A percentile compares a stretch with the other conserved stretches of the same genome.
phyloP scores from a whole-genome alignment of 2,329 filamentous ascomycete species.

The Leptographium radiaticola region DNA sequence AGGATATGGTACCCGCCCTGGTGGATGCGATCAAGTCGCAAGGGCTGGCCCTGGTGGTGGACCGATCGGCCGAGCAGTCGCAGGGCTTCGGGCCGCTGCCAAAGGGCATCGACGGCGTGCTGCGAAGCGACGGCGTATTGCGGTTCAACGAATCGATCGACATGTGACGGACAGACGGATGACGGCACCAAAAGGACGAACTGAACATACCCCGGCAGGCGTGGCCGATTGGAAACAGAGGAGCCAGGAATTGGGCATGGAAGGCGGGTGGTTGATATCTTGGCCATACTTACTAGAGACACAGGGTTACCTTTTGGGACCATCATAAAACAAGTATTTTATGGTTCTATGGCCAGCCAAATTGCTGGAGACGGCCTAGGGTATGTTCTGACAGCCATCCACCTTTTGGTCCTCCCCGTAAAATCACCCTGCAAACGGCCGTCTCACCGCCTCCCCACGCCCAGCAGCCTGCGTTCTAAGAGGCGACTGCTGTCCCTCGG shows the following conservation, averaged over 20 bases:
- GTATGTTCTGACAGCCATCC: no score
- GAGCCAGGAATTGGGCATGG: background rate
- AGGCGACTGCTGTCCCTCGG: no score
- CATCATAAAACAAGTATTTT: no score
- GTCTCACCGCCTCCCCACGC: no score
- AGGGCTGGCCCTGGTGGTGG: slow-evolving; percentile 80
- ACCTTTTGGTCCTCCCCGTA: background rate
- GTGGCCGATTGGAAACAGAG: background rate
- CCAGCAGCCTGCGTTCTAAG: no score
- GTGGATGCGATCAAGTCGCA: slow-evolving; percentile 91
- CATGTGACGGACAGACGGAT: slow-evolving; percentile 26
- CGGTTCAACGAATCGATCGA: slow-evolving; percentile 90
- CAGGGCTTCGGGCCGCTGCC: slow-evolving; percentile 38
- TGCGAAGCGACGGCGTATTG: slow-evolving; percentile 77
- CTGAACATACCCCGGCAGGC: background rate
- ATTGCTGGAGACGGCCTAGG: no score
- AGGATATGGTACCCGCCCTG: slow-evolving; percentile 89
- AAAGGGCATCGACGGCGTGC: slow-evolving; percentile 74
- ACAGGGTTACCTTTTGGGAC: no score
- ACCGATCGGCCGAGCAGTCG: slow-evolving; percentile 54
- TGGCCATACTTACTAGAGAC: no score
- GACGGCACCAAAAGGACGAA: background rate
- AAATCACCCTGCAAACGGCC: no score
- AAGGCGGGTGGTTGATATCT: no score
- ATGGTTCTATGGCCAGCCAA: no score